A percentile compares a stretch with the other conserved stretches of the same genome.
Conservation (phyloP, 257 asterid genomes). For the Ligustrum vulgare region DNA sequence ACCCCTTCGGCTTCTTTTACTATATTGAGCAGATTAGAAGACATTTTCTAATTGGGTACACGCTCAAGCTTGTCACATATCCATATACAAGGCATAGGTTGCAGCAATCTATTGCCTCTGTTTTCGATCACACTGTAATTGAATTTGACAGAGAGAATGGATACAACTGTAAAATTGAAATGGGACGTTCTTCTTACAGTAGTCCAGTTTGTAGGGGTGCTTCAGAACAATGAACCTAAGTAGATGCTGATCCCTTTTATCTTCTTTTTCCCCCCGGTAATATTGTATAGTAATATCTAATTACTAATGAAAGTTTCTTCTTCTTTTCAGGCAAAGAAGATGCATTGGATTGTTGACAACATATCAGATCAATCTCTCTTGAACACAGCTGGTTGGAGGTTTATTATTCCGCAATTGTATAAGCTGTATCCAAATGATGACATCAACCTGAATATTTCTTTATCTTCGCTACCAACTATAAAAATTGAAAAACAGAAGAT, state of each 20-base stretch:
- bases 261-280: background rate
- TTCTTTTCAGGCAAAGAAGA: conserved; percentile 58
- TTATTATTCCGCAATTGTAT: conserved; percentile 78
- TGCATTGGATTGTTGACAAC: conserved; percentile 78
- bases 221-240: background rate
- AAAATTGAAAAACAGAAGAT: conserved; percentile 48
- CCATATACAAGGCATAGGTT: background rate
- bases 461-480: conserved; percentile 57
- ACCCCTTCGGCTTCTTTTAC: no score
- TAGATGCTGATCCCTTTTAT: background rate
- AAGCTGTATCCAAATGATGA: conserved; percentile 71
- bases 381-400: conserved; percentile 93
- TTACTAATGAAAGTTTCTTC: conserved; percentile 16
- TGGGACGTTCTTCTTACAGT: background rate
- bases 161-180: background rate
- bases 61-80: background rate
- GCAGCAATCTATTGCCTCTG: background rate
- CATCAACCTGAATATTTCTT: conserved; percentile 71
- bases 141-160: background rate
- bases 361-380: conserved; percentile 62
- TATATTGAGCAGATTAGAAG: background rate
- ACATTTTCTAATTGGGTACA: background rate
- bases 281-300: background rate
- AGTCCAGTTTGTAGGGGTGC: background rate
- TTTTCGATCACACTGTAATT: background rate